phyloP scores from a whole-genome alignment of 805 yeast genomes.

The Vanderwaltozyma yarrowii region DNA sequence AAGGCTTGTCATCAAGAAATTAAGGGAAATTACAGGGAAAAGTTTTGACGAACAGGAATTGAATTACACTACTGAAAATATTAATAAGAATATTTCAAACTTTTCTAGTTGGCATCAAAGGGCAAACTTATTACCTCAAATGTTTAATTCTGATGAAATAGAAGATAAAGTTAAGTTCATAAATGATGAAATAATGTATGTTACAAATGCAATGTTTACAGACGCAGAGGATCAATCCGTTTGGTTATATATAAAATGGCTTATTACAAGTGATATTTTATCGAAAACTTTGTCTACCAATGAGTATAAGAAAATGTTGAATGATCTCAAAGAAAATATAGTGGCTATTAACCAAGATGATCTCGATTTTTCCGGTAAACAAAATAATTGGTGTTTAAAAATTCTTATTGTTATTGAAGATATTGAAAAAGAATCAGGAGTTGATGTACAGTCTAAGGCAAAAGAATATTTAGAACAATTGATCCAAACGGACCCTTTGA shows the following conservation, averaged over 20 bases:
- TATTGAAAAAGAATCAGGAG: constrained; percentile 20
- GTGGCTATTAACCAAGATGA: constrained; percentile 65
- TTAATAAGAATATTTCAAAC: constrained; percentile 78
- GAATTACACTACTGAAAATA: constrained; percentile 65
- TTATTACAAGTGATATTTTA: constrained; percentile 34
- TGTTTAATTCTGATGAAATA: constrained; percentile 29
- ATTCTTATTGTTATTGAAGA: constrained; percentile 39
- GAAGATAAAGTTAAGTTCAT: constrained; percentile 30
- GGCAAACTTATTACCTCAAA: constrained; percentile 50
- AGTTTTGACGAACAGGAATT: constrained; percentile 45
- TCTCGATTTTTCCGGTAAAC: constrained; percentile 49
- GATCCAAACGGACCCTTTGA: constrained; percentile 50
- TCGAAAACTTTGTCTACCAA: constrained; percentile 15
- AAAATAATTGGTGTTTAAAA: constrained; percentile 71
- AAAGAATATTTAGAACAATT: constrained; percentile 32
- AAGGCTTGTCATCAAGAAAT: constrained; percentile 47
- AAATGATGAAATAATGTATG: constrained; percentile 48
- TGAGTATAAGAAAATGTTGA: constrained; percentile 32
- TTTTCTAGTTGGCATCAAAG: constrained; percentile 96
- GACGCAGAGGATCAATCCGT: constrained; percentile 92
- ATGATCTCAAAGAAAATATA: constrained; percentile 38
- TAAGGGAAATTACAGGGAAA: constrained; percentile 15
- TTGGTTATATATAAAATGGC: constrained; percentile 86
- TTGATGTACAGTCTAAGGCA: constrained; percentile 24
- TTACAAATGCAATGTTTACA: constrained; percentile 78